Conservation (phyloP, 1,284 basidiomycete genomes). For the Pseudomicrostroma phylloplanum region DNA sequence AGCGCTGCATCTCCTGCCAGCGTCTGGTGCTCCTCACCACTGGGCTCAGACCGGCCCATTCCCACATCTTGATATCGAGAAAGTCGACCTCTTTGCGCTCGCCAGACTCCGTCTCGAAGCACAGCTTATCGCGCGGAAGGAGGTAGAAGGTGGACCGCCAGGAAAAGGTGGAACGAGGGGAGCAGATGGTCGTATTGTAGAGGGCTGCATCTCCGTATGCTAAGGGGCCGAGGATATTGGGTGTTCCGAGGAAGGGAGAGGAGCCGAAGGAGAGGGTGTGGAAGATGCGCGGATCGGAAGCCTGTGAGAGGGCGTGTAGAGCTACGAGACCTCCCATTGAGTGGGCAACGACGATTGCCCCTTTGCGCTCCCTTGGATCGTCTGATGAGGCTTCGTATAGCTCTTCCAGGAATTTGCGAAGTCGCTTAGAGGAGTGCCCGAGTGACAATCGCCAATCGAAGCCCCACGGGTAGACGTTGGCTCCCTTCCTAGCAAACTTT, state of each 20-base stretch:
- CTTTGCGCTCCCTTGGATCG: conserved; percentile 20
- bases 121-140: conserved; percentile 31
- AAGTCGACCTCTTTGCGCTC: conserved; percentile 30
- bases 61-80: conserved; percentile 26
- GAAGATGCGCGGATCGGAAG: conserved; percentile 43
- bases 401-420: conserved; percentile 15
- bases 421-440: conserved; percentile 15
- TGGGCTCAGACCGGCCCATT: conserved; percentile 27
- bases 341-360: conserved; percentile 49
- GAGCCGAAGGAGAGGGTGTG: conserved; percentile 46
- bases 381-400: conserved; percentile 30
- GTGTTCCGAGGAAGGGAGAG: conserved; percentile 45
- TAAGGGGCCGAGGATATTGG: conserved; percentile 50
- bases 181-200: conserved; percentile 43
- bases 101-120: conserved; percentile 26
- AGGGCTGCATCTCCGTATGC: conserved; percentile 44
- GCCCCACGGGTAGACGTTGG: conserved; percentile 41
- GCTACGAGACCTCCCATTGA: conserved; percentile 51
- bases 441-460: conserved; percentile 48
- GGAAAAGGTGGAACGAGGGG: conserved; percentile 43
- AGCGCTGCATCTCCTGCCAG: conserved; percentile 4
- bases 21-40: conserved; percentile 17
- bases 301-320: conserved; percentile 43
- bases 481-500: conserved; percentile 22
- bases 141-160: conserved; percentile 49